Percentiles rank a stretch among this genome's conserved stretches.
These are phyloP conservation scores for Penicillium concentricum DNA, from an alignment of 2,329 filamentous ascomycete genomes.

Conservation along the genomic window DNA sequence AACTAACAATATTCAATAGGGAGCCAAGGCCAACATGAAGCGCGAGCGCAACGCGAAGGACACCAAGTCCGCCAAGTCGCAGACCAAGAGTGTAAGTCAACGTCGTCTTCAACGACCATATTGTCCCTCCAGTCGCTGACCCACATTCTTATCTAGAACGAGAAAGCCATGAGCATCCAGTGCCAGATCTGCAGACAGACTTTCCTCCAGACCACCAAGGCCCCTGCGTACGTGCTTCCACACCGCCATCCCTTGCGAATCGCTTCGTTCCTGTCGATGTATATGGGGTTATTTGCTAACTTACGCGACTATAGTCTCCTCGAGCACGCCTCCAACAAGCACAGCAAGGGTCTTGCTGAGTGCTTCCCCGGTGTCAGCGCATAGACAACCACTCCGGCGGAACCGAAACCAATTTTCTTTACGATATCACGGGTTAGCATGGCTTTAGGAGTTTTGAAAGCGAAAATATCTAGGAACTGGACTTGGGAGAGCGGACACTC, in stretches of 20 bases:
- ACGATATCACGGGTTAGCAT: slow-evolving; percentile 14
- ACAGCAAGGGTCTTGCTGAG: slow-evolving; percentile 68
- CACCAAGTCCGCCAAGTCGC: slow-evolving; percentile 59
- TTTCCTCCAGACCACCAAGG: slow-evolving; percentile 75
- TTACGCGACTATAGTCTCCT: slow-evolving; percentile 46
- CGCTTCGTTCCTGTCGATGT: background rate
- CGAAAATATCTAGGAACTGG: slow-evolving; percentile 1
- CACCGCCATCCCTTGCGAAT: background rate
- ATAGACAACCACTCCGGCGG: background rate
- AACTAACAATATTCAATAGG: slow-evolving; percentile 32
- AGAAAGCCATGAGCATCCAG: slow-evolving; percentile 71
- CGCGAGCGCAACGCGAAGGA: slow-evolving; percentile 70
- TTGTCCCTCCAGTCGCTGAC: slow-evolving; percentile 3
- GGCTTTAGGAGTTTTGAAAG: slow-evolving; percentile 12
- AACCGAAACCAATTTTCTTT: slow-evolving; percentile 2
- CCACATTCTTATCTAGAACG: slow-evolving; percentile 55
- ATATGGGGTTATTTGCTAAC: slow-evolving; percentile 3
- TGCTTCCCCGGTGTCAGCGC: slow-evolving; percentile 60
- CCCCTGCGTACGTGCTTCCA: slow-evolving; percentile 51
- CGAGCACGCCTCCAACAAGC: slow-evolving; percentile 73
- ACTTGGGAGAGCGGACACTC: background rate
- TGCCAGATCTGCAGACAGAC: slow-evolving; percentile 75
- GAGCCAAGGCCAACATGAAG: slow-evolving; percentile 68
- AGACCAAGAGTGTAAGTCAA: slow-evolving; percentile 65
- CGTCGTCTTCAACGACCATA: background rate